Evolutionary conservation across 495 filamentous ascomycete genomes (phyloP), one percentile per base, ranked within the genome.

Genomic region (Penicillium goetzii): DNA sequence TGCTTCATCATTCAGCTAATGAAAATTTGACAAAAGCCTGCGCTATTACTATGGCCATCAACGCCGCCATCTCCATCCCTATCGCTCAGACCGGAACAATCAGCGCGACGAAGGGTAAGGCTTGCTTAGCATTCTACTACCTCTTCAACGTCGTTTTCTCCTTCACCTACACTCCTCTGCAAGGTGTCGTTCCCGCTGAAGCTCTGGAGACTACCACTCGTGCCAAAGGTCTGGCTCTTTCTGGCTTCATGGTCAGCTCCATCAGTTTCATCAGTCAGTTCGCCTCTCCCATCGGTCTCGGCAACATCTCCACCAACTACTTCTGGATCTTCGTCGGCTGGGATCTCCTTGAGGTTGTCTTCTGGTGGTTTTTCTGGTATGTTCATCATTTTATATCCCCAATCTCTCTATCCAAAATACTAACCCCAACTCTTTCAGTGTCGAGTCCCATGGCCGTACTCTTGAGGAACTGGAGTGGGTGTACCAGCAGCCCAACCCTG

Each of bases 401-500:
- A 38, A 26, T 40, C 11, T 32, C 15, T 23, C 9, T 19, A n/a
- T 7, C 5, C 10, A 34, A 19, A 14, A 23, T 14, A 47, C 43
- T 47, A 23, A 47, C 43, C 25, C 15, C 21, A 23, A 23, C 12
- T 3, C 1, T 5, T 59, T 21, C 7, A 60, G 72, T 76, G 85
- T 89, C 14, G 89, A 92, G 73, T 89, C 88, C 10, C 82, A 85
- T 38, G 88, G 86, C 36, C 85, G 84, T 60, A 89, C 89, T n/a
- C 83, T 92, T 34, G 89, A 92, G 68, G 86, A 91, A 74, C 75
- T 92, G 26, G 83, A 84, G 62, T 85, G 86, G 75, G 83, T 91
- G 33, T 91, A 91, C 73, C 81, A 88, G 61, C 83, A 84, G 49
- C 73, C 69, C 14, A 83, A 87, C 62, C 85, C 85, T 0, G 84